phyloP scores from a whole-genome alignment of 2,329 filamentous ascomycete species.

The Penicillium digitatum region DNA sequence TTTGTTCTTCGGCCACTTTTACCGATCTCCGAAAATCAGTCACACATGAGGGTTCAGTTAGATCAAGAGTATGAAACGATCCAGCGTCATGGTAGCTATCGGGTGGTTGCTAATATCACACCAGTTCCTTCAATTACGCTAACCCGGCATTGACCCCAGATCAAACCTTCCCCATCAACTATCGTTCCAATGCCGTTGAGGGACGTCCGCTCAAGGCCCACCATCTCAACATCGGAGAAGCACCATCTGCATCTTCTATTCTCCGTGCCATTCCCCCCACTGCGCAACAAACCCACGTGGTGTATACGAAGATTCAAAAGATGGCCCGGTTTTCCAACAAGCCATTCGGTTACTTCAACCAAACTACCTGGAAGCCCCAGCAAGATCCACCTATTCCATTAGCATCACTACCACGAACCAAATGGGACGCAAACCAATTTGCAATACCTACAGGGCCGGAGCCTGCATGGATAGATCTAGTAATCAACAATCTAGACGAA shows the following conservation, averaged over 20 bases:
- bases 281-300: slow-evolving; percentile 42
- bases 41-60: slow-evolving; percentile 31
- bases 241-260: slow-evolving; percentile 25
- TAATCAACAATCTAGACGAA: slow-evolving; percentile 52
- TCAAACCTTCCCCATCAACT: slow-evolving; percentile 37
- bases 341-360: slow-evolving; percentile 49
- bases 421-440: slow-evolving; percentile 46
- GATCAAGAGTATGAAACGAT: slow-evolving; percentile 34
- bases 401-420: slow-evolving; percentile 29
- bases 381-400: slow-evolving; percentile 33
- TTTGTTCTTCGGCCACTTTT: slow-evolving; percentile 30
- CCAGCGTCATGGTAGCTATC: not conserved
- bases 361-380: slow-evolving; percentile 45
- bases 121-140: slow-evolving; percentile 44
- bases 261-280: slow-evolving; percentile 27
- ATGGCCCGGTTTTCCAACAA: slow-evolving; percentile 43
- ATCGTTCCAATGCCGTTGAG: not conserved
- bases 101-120: not conserved
- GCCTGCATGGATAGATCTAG: slow-evolving; percentile 45
- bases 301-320: slow-evolving; percentile 48
- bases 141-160: slow-evolving; percentile 41
- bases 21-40: slow-evolving; percentile 3
- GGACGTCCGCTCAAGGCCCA: not conserved
- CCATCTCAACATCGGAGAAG: slow-evolving; percentile 27
- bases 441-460: slow-evolving; percentile 29